A percentile compares a stretch with the other conserved stretches of the same genome.
phyloP scores from a whole-genome alignment of 2,329 filamentous ascomycete species.

The Arthroderma sp. region DNA sequence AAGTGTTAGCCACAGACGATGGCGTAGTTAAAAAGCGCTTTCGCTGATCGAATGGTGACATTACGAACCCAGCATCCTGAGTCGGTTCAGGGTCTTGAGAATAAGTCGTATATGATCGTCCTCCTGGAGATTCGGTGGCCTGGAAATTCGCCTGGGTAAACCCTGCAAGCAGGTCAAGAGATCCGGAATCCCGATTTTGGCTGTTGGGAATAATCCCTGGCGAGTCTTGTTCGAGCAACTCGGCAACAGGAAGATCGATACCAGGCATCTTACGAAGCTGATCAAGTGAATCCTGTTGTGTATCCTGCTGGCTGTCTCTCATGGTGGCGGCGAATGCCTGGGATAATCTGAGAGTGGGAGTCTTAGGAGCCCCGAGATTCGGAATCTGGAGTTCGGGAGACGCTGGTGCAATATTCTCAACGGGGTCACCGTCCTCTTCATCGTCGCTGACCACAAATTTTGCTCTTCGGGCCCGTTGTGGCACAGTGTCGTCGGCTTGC shows the following conservation, averaged over 20 bases:
- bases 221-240: constrained; percentile 48
- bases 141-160: constrained; percentile 22
- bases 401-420: background rate
- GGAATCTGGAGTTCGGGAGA: constrained; percentile 47
- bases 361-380: constrained; percentile 41
- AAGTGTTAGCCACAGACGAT: constrained; percentile 57
- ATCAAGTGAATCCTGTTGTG: constrained; percentile 37
- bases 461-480: constrained; percentile 37
- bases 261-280: constrained; percentile 40
- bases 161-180: constrained; percentile 32
- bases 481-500: constrained; percentile 33
- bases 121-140: constrained; percentile 24
- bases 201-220: constrained; percentile 48
- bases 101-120: constrained; percentile 42
- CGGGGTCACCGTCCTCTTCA: constrained; percentile 41
- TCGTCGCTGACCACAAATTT: constrained; percentile 54
- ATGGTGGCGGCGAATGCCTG: constrained; percentile 88
- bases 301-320: constrained; percentile 44
- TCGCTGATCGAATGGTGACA: constrained; percentile 56
- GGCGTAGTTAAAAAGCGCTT: constrained; percentile 52
- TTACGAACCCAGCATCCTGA: constrained; percentile 65
- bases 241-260: constrained; percentile 44
- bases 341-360: constrained; percentile 54
- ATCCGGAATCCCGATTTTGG: constrained; percentile 34
- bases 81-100: constrained; percentile 63